Evolutionary conservation across 228 moss, liverwort and hornwort genomes (phyloP).

Genomic region (Sphagnum fallax): DNA sequence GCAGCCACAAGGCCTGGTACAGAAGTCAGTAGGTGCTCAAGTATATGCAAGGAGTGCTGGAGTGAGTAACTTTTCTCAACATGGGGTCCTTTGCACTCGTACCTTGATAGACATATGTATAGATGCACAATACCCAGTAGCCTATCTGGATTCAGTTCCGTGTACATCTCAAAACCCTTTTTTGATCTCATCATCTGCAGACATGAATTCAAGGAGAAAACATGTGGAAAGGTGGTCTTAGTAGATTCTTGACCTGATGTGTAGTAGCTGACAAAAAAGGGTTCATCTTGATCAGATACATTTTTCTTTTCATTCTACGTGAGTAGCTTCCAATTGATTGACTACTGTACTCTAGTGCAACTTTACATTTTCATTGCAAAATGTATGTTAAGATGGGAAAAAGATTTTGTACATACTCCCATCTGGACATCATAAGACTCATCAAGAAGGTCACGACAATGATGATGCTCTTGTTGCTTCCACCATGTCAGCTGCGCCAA

Average conservation of each 20-base stretch:
- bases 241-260: neutral
- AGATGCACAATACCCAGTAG: conserved; percentile 56
- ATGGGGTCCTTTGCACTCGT: conserved; percentile 52
- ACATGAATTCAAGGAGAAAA: neutral
- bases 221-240: neutral
- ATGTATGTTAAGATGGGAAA: neutral
- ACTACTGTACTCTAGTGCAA: too few relatives aligned
- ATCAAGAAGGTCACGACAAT: conserved; percentile 50
- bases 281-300: too few relatives aligned
- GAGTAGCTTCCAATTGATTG: too few relatives aligned
- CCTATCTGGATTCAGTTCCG: conserved; percentile 54
- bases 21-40: conserved; percentile 37
- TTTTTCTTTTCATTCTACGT: too few relatives aligned
- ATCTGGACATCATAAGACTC: conserved; percentile 40
- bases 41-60: conserved; percentile 24
- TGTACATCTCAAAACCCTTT: conserved; percentile 47
- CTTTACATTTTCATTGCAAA: too few relatives aligned
- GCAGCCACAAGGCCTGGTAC: conserved; percentile 50
- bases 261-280: neutral
- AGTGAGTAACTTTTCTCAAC: conserved; percentile 41
- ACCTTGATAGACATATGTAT: conserved; percentile 34
- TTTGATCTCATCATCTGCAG: conserved; percentile 35
- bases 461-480: conserved; percentile 28
- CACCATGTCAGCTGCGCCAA: conserved; percentile 68
- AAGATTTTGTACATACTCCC: conserved; percentile 27